phyloP scores from a whole-genome alignment of 2,329 filamentous ascomycete genomes.

The Leptodontidium sp. region DNA sequence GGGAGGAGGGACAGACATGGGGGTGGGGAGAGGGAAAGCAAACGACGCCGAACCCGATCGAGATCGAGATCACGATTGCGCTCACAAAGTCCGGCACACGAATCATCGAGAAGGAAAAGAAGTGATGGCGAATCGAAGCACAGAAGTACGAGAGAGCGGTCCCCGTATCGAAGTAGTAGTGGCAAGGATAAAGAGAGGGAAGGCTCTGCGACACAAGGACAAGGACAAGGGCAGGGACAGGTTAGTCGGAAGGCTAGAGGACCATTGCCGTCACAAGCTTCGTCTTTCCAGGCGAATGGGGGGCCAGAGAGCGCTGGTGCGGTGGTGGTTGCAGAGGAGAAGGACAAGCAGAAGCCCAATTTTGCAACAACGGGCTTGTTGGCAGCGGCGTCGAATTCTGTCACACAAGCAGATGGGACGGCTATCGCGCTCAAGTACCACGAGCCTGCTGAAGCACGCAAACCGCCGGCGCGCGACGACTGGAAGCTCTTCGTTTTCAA shows the following conservation, averaged over 20 bases:
- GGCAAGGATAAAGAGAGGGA: slow-evolving; percentile 36
- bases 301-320: slow-evolving; percentile 45
- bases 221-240: slow-evolving; percentile 23
- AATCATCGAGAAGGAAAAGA: slow-evolving; percentile 33
- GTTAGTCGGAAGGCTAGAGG: slow-evolving; percentile 48
- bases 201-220: slow-evolving; percentile 35
- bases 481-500: slow-evolving; percentile 98
- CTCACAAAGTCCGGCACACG: slow-evolving; percentile 42
- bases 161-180: slow-evolving; percentile 35
- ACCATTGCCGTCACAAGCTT: slow-evolving; percentile 66
- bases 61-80: slow-evolving; percentile 37
- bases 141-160: slow-evolving; percentile 39
- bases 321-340: slow-evolving; percentile 45
- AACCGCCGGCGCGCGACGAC: slow-evolving; percentile 77
- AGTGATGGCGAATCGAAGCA: slow-evolving; percentile 39
- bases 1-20: slow-evolving; percentile 19
- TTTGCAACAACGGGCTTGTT: slow-evolving; percentile 81
- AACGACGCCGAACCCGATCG: slow-evolving; percentile 33
- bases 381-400: slow-evolving; percentile 84
- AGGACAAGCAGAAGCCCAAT: slow-evolving; percentile 87
- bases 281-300: slow-evolving; percentile 64
- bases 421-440: slow-evolving; percentile 91
- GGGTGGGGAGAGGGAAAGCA: slow-evolving; percentile 30
- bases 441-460: slow-evolving; percentile 91
- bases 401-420: slow-evolving; percentile 75